Conservation (phyloP, 2,329 filamentous ascomycete species). For the Drechslerella stenobrocha region DNA sequence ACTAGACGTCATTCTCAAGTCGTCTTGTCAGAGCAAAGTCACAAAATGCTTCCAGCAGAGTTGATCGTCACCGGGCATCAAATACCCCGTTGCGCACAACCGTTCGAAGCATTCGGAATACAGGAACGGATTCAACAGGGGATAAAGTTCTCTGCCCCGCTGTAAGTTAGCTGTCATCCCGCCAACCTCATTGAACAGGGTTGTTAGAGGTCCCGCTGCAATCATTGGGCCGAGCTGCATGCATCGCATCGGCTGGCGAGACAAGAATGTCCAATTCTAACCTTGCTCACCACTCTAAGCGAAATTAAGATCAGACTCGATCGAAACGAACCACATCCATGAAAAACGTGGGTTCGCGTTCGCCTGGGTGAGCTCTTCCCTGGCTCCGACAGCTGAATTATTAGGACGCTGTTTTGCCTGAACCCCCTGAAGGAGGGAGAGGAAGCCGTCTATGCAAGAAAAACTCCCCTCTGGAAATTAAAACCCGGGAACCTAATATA, state of each 20-base stretch:
- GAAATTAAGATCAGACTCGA: slow-evolving; percentile 44
- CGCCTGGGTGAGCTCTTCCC: slow-evolving; percentile 38
- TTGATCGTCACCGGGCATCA: slow-evolving; percentile 10
- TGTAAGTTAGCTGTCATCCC: slow-evolving; percentile 42
- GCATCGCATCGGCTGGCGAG: slow-evolving; percentile 32
- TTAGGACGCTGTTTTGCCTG: background rate
- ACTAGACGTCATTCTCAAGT: background rate
- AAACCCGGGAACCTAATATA: background rate
- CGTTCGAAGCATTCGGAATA: slow-evolving; percentile 16
- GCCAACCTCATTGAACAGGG: slow-evolving; percentile 27
- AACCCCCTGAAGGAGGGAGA: background rate
- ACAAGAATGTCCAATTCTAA: slow-evolving; percentile 29
- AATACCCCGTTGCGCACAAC: slow-evolving; percentile 14
- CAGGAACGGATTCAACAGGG: slow-evolving; percentile 5
- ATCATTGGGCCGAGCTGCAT: slow-evolving; percentile 27
- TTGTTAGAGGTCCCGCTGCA: slow-evolving; percentile 9
- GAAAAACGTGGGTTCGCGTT: slow-evolving; percentile 47
- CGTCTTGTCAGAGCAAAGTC: slow-evolving; percentile 8
- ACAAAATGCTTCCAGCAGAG: slow-evolving; percentile 9
- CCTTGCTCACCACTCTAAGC: slow-evolving; percentile 32
- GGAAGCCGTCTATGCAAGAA: background rate
- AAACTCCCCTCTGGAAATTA: slow-evolving; percentile 2
- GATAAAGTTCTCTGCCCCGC: slow-evolving; percentile 25
- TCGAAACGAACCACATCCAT: slow-evolving; percentile 47
- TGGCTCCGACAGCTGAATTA: slow-evolving; percentile 21